Base-by-base conservation (phyloP, 768 basidiomycete species). In the Gymnopilus junonius region DNA sequence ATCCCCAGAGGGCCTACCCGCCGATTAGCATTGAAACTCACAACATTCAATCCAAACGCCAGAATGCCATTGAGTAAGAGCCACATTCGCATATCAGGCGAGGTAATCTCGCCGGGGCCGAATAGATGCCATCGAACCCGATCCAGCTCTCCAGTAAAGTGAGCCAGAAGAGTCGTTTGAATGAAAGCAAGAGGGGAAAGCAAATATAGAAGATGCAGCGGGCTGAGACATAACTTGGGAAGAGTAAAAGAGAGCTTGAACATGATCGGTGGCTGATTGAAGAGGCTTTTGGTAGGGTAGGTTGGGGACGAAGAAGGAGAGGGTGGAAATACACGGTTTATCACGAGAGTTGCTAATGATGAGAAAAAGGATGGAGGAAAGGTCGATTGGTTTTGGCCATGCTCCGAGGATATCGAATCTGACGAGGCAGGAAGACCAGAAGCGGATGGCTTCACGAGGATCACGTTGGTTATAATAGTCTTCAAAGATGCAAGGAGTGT, bases 11-110 rank as follows among this genome's bases (percentile, higher is more conserved):
- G 89, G 2, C 95, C 95, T 0, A 94, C 89, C 72, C 91, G 89
- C 75, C 90, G 90, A 78, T 99, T 99, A n/a, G 97, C 93, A 40
- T 92, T 93, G 71, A 99, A 97, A 73, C 91, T 93, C 60, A 97
- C 93, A 2, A 98, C 87, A 69, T 99, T 99, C 55, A 99, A 80
- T 14, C 88, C 91, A 71, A 97, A 98, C 3, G 97, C 97, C 70
- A 99, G 87, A 14, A 81, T 72, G 0, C 95, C 97, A 68, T 99
- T 99, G 35, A 91, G 69, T 4, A 87, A 65, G 46, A 99, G 75
- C 6, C 88, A 85, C 1, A 82, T 62, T 1, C 84, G 77, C 62
- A 82, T 85, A 55, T 71, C 55, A 55, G 54, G 31, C 14, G 25
- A 31, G 55, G 34, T 11, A 78, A 27, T 35, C 25, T 42, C 73